Base-by-base conservation (phyloP, 768 basidiomycete genomes). In the Suillus americanus region DNA sequence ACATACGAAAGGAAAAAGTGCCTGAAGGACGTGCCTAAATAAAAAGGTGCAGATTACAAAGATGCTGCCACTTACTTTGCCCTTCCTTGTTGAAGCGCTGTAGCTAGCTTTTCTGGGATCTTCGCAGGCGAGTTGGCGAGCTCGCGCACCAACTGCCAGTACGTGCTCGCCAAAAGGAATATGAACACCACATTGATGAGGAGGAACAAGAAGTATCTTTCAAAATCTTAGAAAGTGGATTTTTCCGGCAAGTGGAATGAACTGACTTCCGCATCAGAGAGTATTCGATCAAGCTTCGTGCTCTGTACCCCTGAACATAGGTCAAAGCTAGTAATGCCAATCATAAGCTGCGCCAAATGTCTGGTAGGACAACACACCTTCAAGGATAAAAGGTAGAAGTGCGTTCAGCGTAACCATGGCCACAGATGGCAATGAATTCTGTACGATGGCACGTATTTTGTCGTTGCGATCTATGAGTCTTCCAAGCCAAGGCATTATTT, bases 141-240 rank as follows among this genome's bases (percentile, higher is more conserved):
- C 71, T 99, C 96, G 45, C 88, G 89, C 16, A 96, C 86, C 13
- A 99, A 86, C 60, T 95, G 90, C 88, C 90, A 93, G 75, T 96
- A 95, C 0, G 95, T 96, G 62, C 90, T 91, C 0, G 95, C 94
- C 43, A 97, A 78, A 18, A 97, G 85, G 81, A 97, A 98, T 66
- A 97, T 95, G 76, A 96, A 96, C 46, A 98, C 90, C 46, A 97
- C 94, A 71, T 95, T 94, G 79, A 94, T 80, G 57, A 97, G 84
- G 2, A 98, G 83, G 81, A 97, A 97, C 38, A 97, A 81, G 72
- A 96, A 95, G 74, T 97, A 98, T 84, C 95, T 97, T 38, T 28
- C 9, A 5, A 53, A 61, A 30, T 63, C 69, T 37, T 72, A 68
- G n/a, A 63, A 60, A 16, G 16, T 50, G 18, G 38, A 25, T 38